Evolutionary conservation across 768 basidiomycete genomes (phyloP).

Genomic region (Boletus reticuloceps): DNA sequence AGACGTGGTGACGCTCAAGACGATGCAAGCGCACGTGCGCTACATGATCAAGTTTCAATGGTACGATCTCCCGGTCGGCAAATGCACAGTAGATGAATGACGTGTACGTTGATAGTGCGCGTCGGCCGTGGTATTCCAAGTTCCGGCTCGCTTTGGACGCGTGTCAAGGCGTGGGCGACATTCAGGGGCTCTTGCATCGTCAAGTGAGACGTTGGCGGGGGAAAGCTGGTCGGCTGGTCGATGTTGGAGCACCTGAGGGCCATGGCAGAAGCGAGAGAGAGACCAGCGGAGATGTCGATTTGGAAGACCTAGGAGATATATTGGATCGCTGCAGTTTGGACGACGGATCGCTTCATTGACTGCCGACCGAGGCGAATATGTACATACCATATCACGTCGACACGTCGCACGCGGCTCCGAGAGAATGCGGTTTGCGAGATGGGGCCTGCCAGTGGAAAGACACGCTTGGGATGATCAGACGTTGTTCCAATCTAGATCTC

Average conservation of each 20-base stretch:
- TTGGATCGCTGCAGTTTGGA: neutral
- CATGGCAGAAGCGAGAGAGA: neutral
- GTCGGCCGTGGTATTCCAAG: conserved; percentile 55
- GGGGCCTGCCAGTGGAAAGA: neutral
- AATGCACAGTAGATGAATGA: too few species aligned
- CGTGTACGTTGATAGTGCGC: conserved; percentile 26
- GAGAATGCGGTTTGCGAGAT: neutral
- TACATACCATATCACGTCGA: neutral
- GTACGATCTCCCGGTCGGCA: conserved; percentile 35
- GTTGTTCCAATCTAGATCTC: neutral
- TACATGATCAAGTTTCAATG: conserved; percentile 70
- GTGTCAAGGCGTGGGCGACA: conserved; percentile 44
- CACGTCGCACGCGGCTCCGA: neutral
- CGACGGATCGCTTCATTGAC: neutral
- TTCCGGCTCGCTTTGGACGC: conserved; percentile 47
- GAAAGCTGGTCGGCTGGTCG: conserved; percentile 14
- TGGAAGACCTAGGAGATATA: conserved; percentile 1
- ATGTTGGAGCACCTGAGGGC: neutral
- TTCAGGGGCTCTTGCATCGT: conserved; percentile 42
- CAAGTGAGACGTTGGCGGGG: conserved; percentile 54
- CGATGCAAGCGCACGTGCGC: conserved; percentile 61
- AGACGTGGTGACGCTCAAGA: conserved; percentile 46
- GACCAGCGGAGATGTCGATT: neutral
- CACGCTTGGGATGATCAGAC: neutral
- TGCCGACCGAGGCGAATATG: neutral